Evolutionary conservation across 2,329 filamentous ascomycete species (phyloP), one percentile per base, ranked within the genome.

Genomic region (Coniella vitis): DNA sequence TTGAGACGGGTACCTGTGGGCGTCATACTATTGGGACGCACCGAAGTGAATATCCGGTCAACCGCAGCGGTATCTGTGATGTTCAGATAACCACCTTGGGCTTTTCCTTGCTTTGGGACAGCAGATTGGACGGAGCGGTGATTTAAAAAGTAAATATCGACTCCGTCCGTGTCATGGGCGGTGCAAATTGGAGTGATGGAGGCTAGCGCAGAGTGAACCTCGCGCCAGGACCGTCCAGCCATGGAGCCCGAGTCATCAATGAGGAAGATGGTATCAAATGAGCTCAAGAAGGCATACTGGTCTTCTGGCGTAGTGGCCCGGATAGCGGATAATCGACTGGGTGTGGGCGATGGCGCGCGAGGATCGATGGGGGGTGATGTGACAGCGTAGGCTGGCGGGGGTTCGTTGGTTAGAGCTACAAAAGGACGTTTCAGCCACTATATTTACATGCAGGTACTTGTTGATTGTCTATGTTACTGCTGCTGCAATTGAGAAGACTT

Each of bases 161-260:
- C 83, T 19, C 91, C 91, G 64, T 96, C 87, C 1, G 72, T 68
- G 63, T 97, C 91, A 64, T 87, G 83, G 4, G 72, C 64, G 1
- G 87, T 87, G 68, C 90, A 94, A 60, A 95, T 85, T 0, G 88
- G 88, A 0, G 88, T 78, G 60, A 97, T 90, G 41, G 80, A 74
- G 29, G 75, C 69, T 2, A 97, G 76, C 1, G 86, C 87, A 8
- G 76, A 70, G 21, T 75, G 69, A 0, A 87, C 87, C 64, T 96
- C 87, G 12, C 69, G 65, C 91, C 91, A 97, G 19, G 75, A 77
- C n/a, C 70, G 62, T 14, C 85, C 87, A 1, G 73, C 71, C 91
- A 97, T 97, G 58, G 85, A 90, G 34, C 81, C 80, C n/a, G 84
- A 90, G 70, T 97, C 91, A 62, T 97, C 91, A 61, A 97, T 88